Evolutionary conservation across 345 rosid genomes (phyloP), one percentile per base, ranked within the genome.

Genomic region (Toxicodendron radicans): DNA sequence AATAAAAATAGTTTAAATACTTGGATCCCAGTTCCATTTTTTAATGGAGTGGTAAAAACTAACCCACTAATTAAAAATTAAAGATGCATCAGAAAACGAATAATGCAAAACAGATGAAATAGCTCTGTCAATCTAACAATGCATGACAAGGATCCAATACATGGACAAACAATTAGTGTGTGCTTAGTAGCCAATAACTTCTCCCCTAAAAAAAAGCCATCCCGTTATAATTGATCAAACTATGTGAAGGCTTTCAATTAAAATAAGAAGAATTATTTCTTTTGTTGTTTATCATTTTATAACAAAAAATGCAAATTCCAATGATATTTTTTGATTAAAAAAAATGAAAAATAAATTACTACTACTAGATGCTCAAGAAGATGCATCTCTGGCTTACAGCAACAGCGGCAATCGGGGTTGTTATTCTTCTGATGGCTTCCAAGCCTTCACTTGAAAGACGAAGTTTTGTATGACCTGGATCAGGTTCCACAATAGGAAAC

Each of bases 401-500:
- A 82, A 96, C 92, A 74, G 94, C 93, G 13, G 99, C 89, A 73
- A 96, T 86, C 43, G 98, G 98, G 70, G 82, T 90, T 60, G 89
- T 88, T 78, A 96, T 93, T 84, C 90, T 89, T 77, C 84, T 84
- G 70, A 96, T 92, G 66, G 89, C 91, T 85, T 92, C 97, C 85
- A 93, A 83, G 58, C 99, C 99, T 83, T 88, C 97, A 75, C 85
- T 87, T 46, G 97, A 68, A 82, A 96, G 98, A 51, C 89, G 97
- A 73, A 96, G 98, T 85, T 96, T 96, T 41, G 98, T 96, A 76
- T 93, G 99, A 73, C 92, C 91, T 41, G 94, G 97, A 88, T 91
- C 97, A 84, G 99, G 99, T 73, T 93, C 99, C 30, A 93, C 83
- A 45, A 96, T 91, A 20, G 97, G 97, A 84, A 93, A 93, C 71